Evolutionary conservation across 306 rosid genomes (phyloP).

Genomic region (Aeschynomene evenia): DNA sequence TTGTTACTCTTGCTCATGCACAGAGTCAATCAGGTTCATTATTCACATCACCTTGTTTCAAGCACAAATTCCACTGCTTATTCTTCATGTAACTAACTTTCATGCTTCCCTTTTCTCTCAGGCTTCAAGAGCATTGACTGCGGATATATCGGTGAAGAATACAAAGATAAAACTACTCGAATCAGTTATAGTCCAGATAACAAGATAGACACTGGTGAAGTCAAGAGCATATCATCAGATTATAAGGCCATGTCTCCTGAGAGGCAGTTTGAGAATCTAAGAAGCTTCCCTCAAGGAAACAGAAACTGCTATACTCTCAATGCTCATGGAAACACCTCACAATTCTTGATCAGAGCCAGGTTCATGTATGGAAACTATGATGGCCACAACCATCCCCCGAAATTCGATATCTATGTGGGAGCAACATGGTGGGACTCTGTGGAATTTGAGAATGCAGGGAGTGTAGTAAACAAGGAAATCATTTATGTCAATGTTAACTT

Average conservation of each 20-base stretch:
- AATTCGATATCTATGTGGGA: constrained; percentile 42
- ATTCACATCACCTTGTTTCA: not conserved
- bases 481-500: constrained; percentile 21
- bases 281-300: constrained; percentile 37
- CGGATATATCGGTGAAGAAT: constrained; percentile 31
- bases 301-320: constrained; percentile 40
- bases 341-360: constrained; percentile 36
- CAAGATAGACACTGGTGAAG: constrained; percentile 26
- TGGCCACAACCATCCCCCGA: constrained; percentile 25
- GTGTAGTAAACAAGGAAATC: constrained; percentile 39
- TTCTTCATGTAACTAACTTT: not conserved
- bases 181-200: constrained; percentile 37
- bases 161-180: constrained; percentile 32
- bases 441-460: constrained; percentile 29
- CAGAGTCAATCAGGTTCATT: not conserved
- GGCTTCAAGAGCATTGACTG: constrained; percentile 45
- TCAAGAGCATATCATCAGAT: constrained; percentile 26
- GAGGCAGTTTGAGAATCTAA: constrained; percentile 39
- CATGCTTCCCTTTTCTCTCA: constrained; percentile 2
- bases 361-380: constrained; percentile 43
- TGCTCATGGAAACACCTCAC: constrained; percentile 23
- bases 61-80: not conserved
- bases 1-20: not conserved
- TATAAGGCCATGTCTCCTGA: constrained; percentile 4
- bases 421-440: constrained; percentile 31